These are phyloP conservation scores for Neltuma alba DNA, from an alignment of 306 rosid species.

Conservation along the genomic window DNA sequence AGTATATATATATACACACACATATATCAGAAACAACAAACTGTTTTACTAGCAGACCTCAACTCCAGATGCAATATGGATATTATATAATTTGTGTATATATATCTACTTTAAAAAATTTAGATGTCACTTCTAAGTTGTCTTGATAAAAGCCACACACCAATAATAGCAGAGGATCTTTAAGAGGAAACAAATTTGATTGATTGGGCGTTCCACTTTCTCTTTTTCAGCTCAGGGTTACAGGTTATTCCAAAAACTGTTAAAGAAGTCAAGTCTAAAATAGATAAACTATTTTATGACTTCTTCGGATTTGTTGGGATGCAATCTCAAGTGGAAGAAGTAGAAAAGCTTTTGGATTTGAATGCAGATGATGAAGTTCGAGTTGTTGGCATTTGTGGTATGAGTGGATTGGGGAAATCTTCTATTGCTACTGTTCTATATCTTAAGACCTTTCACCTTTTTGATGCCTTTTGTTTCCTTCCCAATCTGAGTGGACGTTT, in stretches of 20 bases:
- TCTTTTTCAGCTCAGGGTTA: neutral
- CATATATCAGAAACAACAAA: too few relatives aligned
- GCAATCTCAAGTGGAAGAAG: neutral
- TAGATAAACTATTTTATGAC: neutral
- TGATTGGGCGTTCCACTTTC: neutral
- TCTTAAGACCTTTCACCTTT: neutral
- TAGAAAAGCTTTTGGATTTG: neutral
- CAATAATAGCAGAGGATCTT: neutral
- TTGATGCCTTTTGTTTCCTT: neutral
- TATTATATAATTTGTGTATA: too few relatives aligned
- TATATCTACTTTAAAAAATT: too few relatives aligned
- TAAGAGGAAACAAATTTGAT: neutral
- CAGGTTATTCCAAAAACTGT: neutral
- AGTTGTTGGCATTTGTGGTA: neutral
- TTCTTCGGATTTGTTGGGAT: neutral
- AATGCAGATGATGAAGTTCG: neutral
- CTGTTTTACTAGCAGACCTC: neutral
- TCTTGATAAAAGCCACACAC: neutral
- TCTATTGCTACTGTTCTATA: neutral
- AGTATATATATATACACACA: too few relatives aligned
- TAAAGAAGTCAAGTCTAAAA: neutral
- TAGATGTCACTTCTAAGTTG: neutral
- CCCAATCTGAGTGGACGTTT: neutral
- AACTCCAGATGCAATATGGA: neutral
- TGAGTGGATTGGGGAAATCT: neutral